phyloP scores from a whole-genome alignment of 495 filamentous ascomycete species.

The Hypoxylon cercidicola region DNA sequence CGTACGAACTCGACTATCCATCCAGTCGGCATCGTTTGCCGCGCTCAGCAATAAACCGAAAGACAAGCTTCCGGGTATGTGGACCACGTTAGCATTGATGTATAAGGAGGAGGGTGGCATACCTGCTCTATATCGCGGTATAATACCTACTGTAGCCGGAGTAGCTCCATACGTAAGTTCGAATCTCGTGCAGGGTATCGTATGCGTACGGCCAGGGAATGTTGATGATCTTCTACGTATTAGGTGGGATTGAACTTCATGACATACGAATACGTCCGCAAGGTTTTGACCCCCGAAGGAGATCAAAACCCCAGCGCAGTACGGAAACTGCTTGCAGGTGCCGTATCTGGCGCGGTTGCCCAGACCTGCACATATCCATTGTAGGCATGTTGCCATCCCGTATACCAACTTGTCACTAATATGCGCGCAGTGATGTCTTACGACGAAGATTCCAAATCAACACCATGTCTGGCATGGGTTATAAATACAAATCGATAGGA shows the following conservation, averaged over 20 bases:
- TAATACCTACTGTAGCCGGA: slow-evolving; percentile 91
- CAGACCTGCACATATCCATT: slow-evolving; percentile 99
- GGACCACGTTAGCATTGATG: slow-evolving; percentile 81
- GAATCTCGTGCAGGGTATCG: slow-evolving; percentile 1
- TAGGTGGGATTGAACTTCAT: slow-evolving; percentile 98
- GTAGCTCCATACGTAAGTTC: slow-evolving; percentile 90
- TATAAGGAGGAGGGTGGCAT: slow-evolving; percentile 91
- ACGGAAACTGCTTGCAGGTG: slow-evolving; percentile 88
- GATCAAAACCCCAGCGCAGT: slow-evolving; percentile 80
- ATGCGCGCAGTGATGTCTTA: slow-evolving; percentile 79
- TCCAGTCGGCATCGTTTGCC: slow-evolving; percentile 93
- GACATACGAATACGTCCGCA: slow-evolving; percentile 89
- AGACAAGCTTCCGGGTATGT: slow-evolving; percentile 90
- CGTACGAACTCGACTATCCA: slow-evolving; percentile 92
- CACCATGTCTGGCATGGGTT: slow-evolving; percentile 99
- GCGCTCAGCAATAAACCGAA: slow-evolving; percentile 67
- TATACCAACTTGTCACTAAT: neutral
- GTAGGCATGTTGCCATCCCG: slow-evolving; percentile 61
- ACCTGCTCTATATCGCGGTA: slow-evolving; percentile 86
- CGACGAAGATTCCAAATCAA: slow-evolving; percentile 97
- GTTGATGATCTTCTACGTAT: slow-evolving; percentile 33
- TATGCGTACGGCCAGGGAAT: slow-evolving; percentile 5
- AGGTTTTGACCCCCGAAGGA: slow-evolving; percentile 86
- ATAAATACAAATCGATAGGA: slow-evolving; percentile 86
- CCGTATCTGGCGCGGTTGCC: slow-evolving; percentile 92